Evolutionary conservation across 2,329 filamentous ascomycete species (phyloP), one percentile per base, ranked within the genome.

Genomic region (Apiospora malaysiana): DNA sequence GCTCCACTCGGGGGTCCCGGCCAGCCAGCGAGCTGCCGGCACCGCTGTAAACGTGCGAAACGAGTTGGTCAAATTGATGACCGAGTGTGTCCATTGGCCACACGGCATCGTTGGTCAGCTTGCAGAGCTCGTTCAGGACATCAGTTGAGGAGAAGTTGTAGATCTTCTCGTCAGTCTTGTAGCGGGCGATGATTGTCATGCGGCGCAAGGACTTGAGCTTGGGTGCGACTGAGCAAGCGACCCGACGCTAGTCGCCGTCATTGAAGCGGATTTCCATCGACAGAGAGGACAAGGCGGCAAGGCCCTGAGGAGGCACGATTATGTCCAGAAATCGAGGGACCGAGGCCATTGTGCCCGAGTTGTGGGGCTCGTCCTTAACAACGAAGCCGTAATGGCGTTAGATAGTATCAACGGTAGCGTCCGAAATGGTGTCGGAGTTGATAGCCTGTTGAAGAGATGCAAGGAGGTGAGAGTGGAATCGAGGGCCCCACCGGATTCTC

Each of bases 231-330:
- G 2, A 0, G 0, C 1, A 2, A 1, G 14, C 23, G 49, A 56
- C 23, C 1, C 12, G 12, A 1, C 12, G 25, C 51, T 25, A 59
- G 8, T 59, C 16, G 25, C 2, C 1, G 51, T 59, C 51, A 5
- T 32, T 10, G 6, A 32, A 8, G 2, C 8, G 2, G 4, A 37
- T 4, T 16, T 21, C 51, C 0, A 32, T 2, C 0, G 16, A 4
- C 10, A 59, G 25, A 7, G 6, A 2, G 16, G 27, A 21, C 5
- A 59, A 32, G 14, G 23, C 25, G 6, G 1, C 27, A 1, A 59
- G 25, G 1, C 5, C 51, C 9, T 32, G 25, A 1, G 0, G 7
- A 0, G 51, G 51, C 1, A 59, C 25, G 7, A 59, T 32, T 2
- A 14, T 7, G 25, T 9, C 7, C 0, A 59, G 49, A 2, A 21